phyloP scores from a whole-genome alignment of 2,329 filamentous ascomycete species.

The Boeremia lycopersici region DNA sequence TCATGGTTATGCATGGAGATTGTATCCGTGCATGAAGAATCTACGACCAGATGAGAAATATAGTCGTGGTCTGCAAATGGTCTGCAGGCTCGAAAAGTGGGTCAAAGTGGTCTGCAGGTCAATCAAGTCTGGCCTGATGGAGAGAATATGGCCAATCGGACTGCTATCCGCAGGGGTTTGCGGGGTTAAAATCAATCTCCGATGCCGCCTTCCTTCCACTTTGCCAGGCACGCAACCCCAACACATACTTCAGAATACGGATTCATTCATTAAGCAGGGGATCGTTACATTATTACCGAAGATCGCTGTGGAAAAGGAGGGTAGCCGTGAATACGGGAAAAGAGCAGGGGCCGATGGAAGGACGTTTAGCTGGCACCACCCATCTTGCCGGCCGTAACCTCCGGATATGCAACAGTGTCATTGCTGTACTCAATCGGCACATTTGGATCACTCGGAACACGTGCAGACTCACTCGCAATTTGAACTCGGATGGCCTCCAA shows the following conservation, averaged over 20 bases:
- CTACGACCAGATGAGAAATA: too few relatives aligned
- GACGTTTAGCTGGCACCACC: constrained; percentile 12
- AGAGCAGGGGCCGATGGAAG: background rate
- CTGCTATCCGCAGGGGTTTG: background rate
- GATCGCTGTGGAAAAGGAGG: background rate
- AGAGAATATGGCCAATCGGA: background rate
- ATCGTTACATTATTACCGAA: background rate
- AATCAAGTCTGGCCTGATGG: constrained; percentile 1
- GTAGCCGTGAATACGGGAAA: background rate
- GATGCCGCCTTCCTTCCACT: background rate
- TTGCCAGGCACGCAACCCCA: background rate
- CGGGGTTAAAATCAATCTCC: constrained; percentile 3
- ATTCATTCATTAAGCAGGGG: background rate
- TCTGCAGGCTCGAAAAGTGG: constrained; percentile 9
- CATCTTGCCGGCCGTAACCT: constrained; percentile 20
- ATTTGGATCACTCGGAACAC: constrained; percentile 22
- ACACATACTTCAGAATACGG: background rate
- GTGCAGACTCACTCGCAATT: constrained; percentile 20
- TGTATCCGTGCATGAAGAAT: background rate
- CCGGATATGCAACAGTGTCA: constrained; percentile 21
- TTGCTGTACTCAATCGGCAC: constrained; percentile 27
- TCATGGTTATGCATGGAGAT: background rate
- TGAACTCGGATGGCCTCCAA: constrained; percentile 22
- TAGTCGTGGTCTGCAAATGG: constrained; percentile 3
- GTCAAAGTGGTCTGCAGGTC: constrained; percentile 10